A percentile compares a stretch with the other conserved stretches of the same genome.
phyloP scores from a whole-genome alignment of 2,329 filamentous ascomycete species.

The Aspergillus carbonarius region DNA sequence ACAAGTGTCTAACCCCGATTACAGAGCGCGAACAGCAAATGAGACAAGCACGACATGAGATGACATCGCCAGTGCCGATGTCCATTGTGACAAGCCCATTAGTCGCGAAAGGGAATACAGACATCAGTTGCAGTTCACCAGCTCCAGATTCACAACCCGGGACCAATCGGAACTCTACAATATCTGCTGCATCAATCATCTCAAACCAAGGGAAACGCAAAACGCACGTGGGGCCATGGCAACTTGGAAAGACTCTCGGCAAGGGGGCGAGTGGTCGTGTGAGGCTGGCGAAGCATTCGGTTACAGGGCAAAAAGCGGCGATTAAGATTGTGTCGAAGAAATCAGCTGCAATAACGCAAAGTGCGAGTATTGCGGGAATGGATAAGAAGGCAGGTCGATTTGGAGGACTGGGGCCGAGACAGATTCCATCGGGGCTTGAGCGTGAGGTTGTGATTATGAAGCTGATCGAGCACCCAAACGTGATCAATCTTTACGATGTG shows the following conservation, averaged over 20 bases:
- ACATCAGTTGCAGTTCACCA: slow-evolving; percentile 56
- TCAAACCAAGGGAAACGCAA: slow-evolving; percentile 57
- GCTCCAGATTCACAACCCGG: slow-evolving; percentile 49
- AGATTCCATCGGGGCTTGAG: slow-evolving; percentile 85
- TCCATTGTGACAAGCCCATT: slow-evolving; percentile 27
- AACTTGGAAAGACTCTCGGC: slow-evolving; percentile 83
- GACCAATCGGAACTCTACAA: slow-evolving; percentile 52
- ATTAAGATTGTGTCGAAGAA: slow-evolving; percentile 93
- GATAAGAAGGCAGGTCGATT: slow-evolving; percentile 66
- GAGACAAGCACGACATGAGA: slow-evolving; percentile 15
- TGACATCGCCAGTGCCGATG: slow-evolving; percentile 28
- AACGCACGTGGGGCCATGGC: slow-evolving; percentile 90
- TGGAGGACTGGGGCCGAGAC: slow-evolving; percentile 60
- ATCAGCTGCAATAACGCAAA: slow-evolving; percentile 75
- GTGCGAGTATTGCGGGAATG: slow-evolving; percentile 79
- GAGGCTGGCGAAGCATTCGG: slow-evolving; percentile 74
- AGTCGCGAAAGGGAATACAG: slow-evolving; percentile 32
- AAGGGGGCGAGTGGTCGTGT: slow-evolving; percentile 88
- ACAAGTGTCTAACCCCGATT: slow-evolving; percentile 38
- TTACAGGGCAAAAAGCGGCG: slow-evolving; percentile 78
- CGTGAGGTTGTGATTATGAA: slow-evolving; percentile 97
- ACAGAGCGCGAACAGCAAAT: slow-evolving; percentile 13
- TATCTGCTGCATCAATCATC: slow-evolving; percentile 57
- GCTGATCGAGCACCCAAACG: slow-evolving; percentile 89
- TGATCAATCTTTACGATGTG: slow-evolving; percentile 91